Conservation (phyloP, 192 early-diverging fungal species). For the Linnemannia elongata region DNA sequence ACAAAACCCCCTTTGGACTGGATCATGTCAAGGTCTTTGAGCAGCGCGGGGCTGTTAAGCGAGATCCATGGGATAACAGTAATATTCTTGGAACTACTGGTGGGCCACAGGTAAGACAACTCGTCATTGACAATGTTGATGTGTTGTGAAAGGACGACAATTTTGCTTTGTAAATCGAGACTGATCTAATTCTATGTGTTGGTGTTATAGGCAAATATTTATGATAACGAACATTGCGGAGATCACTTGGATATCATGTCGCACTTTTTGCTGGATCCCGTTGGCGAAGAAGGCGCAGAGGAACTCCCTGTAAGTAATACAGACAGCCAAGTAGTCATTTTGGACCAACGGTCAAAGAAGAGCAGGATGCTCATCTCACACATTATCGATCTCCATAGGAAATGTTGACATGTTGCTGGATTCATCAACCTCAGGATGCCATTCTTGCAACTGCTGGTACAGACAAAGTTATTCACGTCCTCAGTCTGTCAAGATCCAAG, state of each 20-base stretch:
- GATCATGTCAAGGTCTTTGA: slow-evolving; percentile 76
- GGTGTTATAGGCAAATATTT: slow-evolving; percentile 78
- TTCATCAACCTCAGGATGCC: slow-evolving; percentile 76
- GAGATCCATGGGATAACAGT: slow-evolving; percentile 75
- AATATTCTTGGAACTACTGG: slow-evolving; percentile 84
- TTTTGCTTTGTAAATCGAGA: not conserved
- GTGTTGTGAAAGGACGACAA: not conserved
- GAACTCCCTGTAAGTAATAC: slow-evolving; percentile 41
- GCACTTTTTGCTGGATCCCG: slow-evolving; percentile 76
- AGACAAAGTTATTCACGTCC: slow-evolving; percentile 73
- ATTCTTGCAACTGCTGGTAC: slow-evolving; percentile 77
- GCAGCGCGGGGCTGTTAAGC: slow-evolving; percentile 75
- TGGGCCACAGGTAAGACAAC: slow-evolving; percentile 70
- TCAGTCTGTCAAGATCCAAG: slow-evolving; percentile 80
- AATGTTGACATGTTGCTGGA: slow-evolving; percentile 81
- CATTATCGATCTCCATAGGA: slow-evolving; percentile 19
- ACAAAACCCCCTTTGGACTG: slow-evolving; percentile 63
- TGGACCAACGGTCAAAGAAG: not conserved
- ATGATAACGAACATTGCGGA: slow-evolving; percentile 94
- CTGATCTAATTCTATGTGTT: not conserved
- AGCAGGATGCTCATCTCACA: too few relatives aligned
- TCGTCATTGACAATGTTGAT: not conserved
- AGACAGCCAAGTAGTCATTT: not conserved
- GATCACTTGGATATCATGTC: slow-evolving; percentile 96
- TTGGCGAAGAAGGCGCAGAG: slow-evolving; percentile 45